Evolutionary conservation across 169 alveolate species (phyloP).

Genomic region (Babesia gibsoni): DNA sequence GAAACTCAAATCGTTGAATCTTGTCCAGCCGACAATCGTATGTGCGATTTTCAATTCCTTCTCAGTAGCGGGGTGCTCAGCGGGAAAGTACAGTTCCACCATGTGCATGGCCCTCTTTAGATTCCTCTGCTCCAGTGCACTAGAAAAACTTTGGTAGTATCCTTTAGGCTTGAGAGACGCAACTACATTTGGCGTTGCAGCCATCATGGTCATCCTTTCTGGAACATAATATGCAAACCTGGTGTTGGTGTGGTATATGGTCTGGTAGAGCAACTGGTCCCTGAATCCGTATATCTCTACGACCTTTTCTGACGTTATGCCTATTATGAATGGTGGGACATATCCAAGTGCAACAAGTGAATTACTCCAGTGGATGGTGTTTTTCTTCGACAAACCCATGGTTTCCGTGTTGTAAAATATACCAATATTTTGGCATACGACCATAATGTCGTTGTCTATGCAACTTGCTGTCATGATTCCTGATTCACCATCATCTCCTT

Average conservation of each 20-base stretch:
- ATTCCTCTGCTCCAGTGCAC: conserved; percentile 23
- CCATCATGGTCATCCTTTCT: conserved; percentile 17
- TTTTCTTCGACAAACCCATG: conserved; percentile 46
- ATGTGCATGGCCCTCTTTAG: conserved; percentile 51
- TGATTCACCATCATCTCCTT: not conserved
- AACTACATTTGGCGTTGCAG: conserved; percentile 45
- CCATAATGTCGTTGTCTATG: conserved; percentile 57
- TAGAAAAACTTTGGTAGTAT: conserved; percentile 28
- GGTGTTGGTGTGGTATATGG: conserved; percentile 39
- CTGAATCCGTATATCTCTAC: conserved; percentile 60
- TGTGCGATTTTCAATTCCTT: conserved; percentile 44
- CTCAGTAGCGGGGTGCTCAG: conserved; percentile 14
- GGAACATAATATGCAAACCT: conserved; percentile 22
- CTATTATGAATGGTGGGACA: conserved; percentile 61
- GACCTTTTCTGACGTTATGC: conserved; percentile 34
- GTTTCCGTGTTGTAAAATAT: conserved; percentile 58
- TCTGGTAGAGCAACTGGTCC: conserved; percentile 54
- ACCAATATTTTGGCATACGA: conserved; percentile 62
- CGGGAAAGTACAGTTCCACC: conserved; percentile 40
- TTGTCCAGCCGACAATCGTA: conserved; percentile 59
- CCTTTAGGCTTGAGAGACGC: conserved; percentile 22
- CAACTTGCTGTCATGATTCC: conserved; percentile 31
- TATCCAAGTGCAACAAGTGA: conserved; percentile 44
- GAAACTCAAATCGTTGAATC: conserved; percentile 44
- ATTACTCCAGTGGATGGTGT: conserved; percentile 59